Base-by-base conservation (phyloP, 1,284 basidiomycete genomes). In the Ceratobasidium sp. region DNA sequence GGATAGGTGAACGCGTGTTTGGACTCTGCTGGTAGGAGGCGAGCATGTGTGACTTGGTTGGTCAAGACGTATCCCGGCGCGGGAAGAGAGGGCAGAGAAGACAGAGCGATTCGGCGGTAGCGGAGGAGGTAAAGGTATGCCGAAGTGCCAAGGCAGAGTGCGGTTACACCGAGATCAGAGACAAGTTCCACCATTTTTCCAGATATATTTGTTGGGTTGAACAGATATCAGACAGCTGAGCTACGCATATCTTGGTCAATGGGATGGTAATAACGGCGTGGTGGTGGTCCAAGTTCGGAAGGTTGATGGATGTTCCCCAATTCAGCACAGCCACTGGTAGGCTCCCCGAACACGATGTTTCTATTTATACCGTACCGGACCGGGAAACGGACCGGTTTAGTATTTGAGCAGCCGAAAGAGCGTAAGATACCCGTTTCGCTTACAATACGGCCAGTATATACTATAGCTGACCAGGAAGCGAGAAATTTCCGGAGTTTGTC, bases 1-100 rank as follows among this genome's bases (percentile, higher is more conserved):
- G 88, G 86, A 78, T 92, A 92, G 9, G 82, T 84, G 79, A 92
- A 92, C 0, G 84, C 80, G 78, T 91, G 88, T 2, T 80, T 75
- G 0, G 89, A 83, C 3, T 81, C 76, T 16, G 74, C 71, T 1
- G 90, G 90, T 2, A 91, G 81, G 53, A 87, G 80, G 28, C 90
- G 84, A 0, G 85, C 81, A 78, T 92, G 89, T 0, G 84, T 84
- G 43, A 89, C 85, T 45, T 82, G 79, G 77, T 86, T 88, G 65
- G 82, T 79, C 41, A 89, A 80, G 62, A 89, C 80, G 77, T 87
- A 88, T 4, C 72, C 73, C 1, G 43, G 1, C 1, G 61, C 3
- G 8, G 46, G 32, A 16, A 39, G 23, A 52, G 16, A 4, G 9
- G 58, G 6, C 18, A 10, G 43, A 45, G 41, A 10, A 21, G 53